Evolutionary conservation across 2,329 filamentous ascomycete species (phyloP).

Genomic region (Colletotrichum truncatum): DNA sequence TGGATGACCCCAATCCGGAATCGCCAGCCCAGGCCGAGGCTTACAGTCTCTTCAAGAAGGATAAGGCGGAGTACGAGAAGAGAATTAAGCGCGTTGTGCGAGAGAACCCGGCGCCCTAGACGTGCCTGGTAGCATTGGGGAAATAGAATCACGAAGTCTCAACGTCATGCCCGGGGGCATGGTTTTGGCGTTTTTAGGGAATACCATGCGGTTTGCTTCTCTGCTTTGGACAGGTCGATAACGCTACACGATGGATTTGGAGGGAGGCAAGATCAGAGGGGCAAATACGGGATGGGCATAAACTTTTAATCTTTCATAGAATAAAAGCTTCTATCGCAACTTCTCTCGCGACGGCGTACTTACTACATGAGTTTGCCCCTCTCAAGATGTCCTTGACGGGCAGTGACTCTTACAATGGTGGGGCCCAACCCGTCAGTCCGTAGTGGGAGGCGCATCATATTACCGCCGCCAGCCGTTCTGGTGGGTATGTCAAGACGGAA

Average conservation of each 20-base stretch:
- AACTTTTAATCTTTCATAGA: not conserved
- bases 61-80: constrained; percentile 86
- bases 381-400: not conserved
- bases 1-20: constrained; percentile 96
- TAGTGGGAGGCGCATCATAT: constrained; percentile 5
- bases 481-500: constrained; percentile 15
- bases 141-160: constrained; percentile 10
- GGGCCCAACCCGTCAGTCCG: not conserved
- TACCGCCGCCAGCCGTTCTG: not conserved
- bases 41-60: constrained; percentile 96
- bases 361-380: too few relatives aligned
- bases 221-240: constrained; percentile 20
- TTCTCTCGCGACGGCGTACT: too few relatives aligned
- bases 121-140: not conserved
- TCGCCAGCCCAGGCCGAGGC: constrained; percentile 97
- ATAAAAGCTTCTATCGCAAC: not conserved
- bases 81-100: constrained; percentile 87
- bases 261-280: not conserved
- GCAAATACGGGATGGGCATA: not conserved
- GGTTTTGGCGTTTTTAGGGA: constrained; percentile 28
- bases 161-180: constrained; percentile 10
- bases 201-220: constrained; percentile 31
- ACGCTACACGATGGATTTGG: constrained; percentile 1
- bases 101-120: constrained; percentile 83
- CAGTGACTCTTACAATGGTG: constrained; percentile 5